Conservation (phyloP, 768 basidiomycete genomes). For the Boletus rubescentipes region DNA sequence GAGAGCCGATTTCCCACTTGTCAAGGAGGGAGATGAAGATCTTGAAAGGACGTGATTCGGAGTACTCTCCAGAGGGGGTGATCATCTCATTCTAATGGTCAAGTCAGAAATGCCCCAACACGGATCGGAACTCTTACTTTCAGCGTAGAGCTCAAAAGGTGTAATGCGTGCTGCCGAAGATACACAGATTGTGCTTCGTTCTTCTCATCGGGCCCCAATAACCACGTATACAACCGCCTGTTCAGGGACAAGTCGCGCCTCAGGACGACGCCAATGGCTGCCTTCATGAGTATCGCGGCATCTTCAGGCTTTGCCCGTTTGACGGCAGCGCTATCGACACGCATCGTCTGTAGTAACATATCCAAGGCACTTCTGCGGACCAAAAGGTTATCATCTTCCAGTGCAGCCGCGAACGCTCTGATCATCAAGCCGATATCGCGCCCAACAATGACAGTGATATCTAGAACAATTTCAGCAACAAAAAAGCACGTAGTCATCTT, state of each 20-base stretch:
- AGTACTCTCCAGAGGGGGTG: slow-evolving; percentile 65
- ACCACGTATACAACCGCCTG: slow-evolving; percentile 89
- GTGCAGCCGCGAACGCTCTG: slow-evolving; percentile 82
- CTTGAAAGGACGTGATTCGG: slow-evolving; percentile 87
- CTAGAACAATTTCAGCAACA: slow-evolving; percentile 31
- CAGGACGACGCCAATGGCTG: slow-evolving; percentile 85
- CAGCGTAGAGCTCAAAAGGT: slow-evolving; percentile 66
- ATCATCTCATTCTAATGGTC: slow-evolving; percentile 69
- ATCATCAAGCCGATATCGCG: slow-evolving; percentile 92
- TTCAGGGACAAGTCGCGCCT: slow-evolving; percentile 91
- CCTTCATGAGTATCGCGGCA: slow-evolving; percentile 78
- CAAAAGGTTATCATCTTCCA: slow-evolving; percentile 93
- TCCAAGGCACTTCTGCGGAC: slow-evolving; percentile 87
- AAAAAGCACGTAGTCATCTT: neutral
- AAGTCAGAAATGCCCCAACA: slow-evolving; percentile 12
- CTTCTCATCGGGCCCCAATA: slow-evolving; percentile 81
- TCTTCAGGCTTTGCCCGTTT: slow-evolving; percentile 71
- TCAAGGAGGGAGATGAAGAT: slow-evolving; percentile 93
- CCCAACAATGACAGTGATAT: slow-evolving; percentile 72
- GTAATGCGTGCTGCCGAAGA: slow-evolving; percentile 68
- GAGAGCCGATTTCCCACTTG: slow-evolving; percentile 93
- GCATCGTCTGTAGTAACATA: slow-evolving; percentile 73
- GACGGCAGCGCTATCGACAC: slow-evolving; percentile 69
- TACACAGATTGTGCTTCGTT: slow-evolving; percentile 73
- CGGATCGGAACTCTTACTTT: slow-evolving; percentile 43